phyloP scores from a whole-genome alignment of 371 early-diverging fungal genomes.

The Mortierella sp. region DNA sequence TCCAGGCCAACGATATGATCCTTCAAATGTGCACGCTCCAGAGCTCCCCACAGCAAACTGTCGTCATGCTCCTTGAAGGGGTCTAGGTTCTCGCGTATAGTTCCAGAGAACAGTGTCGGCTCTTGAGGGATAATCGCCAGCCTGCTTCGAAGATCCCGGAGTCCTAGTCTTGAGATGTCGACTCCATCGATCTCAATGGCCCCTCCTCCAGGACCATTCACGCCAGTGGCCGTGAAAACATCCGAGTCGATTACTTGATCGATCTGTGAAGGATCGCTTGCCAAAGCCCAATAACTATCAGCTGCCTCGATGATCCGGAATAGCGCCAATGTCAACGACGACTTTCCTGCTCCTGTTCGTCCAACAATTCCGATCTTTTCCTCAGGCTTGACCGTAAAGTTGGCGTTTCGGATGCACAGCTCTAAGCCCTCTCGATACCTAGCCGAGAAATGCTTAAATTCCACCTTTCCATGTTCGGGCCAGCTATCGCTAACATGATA shows the following conservation, averaged over 20 bases:
- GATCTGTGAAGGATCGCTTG: constrained; percentile 49
- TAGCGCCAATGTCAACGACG: constrained; percentile 81
- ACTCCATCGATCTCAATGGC: constrained; percentile 73
- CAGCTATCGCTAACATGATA: constrained; percentile 61
- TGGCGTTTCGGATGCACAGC: constrained; percentile 71
- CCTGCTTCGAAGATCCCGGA: constrained; percentile 73
- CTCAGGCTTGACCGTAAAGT: constrained; percentile 61
- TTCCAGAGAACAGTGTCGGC: constrained; percentile 80
- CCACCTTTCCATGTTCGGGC: constrained; percentile 74
- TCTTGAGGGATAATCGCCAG: constrained; percentile 87
- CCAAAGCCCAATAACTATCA: constrained; percentile 31
- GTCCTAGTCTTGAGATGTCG: constrained; percentile 66
- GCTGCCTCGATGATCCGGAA: constrained; percentile 91
- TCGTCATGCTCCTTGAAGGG: constrained; percentile 72
- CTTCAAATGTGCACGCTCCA: constrained; percentile 66
- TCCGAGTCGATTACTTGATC: constrained; percentile 60
- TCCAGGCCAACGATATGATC: constrained; percentile 58
- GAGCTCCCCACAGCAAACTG: constrained; percentile 76
- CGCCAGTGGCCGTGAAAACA: constrained; percentile 25
- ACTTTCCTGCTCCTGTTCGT: constrained; percentile 78
- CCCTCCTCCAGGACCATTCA: constrained; percentile 65
- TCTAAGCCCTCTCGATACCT: constrained; percentile 72
- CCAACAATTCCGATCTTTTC: constrained; percentile 73
- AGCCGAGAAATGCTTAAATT: constrained; percentile 66
- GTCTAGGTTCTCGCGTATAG: constrained; percentile 77